These are phyloP conservation scores for Clarkia xantiana DNA, from an alignment of 345 rosid species.

Conservation along the genomic window DNA sequence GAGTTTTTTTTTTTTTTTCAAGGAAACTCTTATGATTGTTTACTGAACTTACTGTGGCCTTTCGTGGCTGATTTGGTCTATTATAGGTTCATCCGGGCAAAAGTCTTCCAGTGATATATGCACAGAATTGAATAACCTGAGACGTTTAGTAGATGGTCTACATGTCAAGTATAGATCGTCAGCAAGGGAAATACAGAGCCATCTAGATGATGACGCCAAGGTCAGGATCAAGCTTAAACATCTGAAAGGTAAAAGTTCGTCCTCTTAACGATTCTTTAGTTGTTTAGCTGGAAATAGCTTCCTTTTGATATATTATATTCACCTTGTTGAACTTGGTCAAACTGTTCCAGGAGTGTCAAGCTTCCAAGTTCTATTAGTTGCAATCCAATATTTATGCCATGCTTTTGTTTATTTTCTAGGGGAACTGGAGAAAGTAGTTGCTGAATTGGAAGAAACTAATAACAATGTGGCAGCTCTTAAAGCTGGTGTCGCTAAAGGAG, in stretches of 20 bases:
- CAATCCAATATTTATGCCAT: not conserved
- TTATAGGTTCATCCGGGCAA: slow-evolving; percentile 39
- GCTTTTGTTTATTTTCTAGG: slow-evolving; percentile 24
- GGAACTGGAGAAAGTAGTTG: slow-evolving; percentile 51
- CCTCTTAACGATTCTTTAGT: not conserved
- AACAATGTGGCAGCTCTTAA: slow-evolving; percentile 52
- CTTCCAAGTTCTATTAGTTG: slow-evolving; percentile 11
- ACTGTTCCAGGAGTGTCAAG: no score
- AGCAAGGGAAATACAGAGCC: slow-evolving; percentile 45
- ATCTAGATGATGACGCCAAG: slow-evolving; percentile 49
- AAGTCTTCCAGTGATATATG: slow-evolving; percentile 32
- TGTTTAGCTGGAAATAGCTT: not conserved
- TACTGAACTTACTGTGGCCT: not conserved
- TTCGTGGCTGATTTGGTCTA: slow-evolving; percentile 10
- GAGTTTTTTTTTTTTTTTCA: slow-evolving; percentile 1
- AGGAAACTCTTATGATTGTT: slow-evolving; percentile 10
- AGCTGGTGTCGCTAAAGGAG: slow-evolving; percentile 73
- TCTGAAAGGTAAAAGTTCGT: slow-evolving; percentile 42
- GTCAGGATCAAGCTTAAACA: slow-evolving; percentile 49
- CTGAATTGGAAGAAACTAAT: slow-evolving; percentile 55
- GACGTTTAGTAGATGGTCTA: slow-evolving; percentile 46
- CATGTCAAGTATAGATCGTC: slow-evolving; percentile 55
- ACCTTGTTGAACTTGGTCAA: not conserved
- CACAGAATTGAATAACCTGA: slow-evolving; percentile 47
- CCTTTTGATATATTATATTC: not conserved